Percentiles rank a stretch among this genome's conserved stretches.
phyloP scores from a whole-genome alignment of 2,329 filamentous ascomycete genomes.

The Pestalotiopsis sp. region DNA sequence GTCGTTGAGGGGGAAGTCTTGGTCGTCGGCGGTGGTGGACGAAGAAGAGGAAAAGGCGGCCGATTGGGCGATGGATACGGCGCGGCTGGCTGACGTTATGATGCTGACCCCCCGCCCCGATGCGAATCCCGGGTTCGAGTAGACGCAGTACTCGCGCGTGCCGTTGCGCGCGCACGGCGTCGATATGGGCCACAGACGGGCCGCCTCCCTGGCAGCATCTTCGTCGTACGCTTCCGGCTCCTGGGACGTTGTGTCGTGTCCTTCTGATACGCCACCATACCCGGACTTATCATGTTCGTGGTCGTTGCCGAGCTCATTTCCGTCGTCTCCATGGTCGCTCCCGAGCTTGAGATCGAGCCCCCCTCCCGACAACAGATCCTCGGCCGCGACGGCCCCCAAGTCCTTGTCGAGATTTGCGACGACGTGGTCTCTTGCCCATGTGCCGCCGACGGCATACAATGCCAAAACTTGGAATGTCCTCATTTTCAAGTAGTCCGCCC shows the following conservation, averaged over 20 bases:
- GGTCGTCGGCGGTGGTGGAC: conserved; percentile 27
- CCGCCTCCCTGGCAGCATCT: background rate
- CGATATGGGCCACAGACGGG: conserved; percentile 15
- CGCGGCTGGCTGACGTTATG: conserved; percentile 37
- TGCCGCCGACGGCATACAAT: background rate
- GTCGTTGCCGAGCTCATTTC: background rate
- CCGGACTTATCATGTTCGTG: background rate
- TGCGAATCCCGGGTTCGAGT: conserved; percentile 36
- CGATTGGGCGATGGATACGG: conserved; percentile 28
- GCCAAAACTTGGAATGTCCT: background rate
- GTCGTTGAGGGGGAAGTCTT: background rate
- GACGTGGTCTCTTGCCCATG: background rate
- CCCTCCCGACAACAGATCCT: background rate
- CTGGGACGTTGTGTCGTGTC: no score
- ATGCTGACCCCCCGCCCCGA: conserved; percentile 39
- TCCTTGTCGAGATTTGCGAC: background rate
- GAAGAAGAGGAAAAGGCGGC: conserved; percentile 31
- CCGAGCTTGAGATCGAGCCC: background rate
- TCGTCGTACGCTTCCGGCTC: no score
- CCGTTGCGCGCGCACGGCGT: conserved; percentile 18
- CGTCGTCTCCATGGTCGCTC: background rate
- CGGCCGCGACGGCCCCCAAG: background rate
- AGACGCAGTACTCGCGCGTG: conserved; percentile 35
- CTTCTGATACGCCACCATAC: no score
- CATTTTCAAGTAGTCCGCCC: background rate